Base-by-base conservation (phyloP, 768 basidiomycete species). In the Amanita muscaria region DNA sequence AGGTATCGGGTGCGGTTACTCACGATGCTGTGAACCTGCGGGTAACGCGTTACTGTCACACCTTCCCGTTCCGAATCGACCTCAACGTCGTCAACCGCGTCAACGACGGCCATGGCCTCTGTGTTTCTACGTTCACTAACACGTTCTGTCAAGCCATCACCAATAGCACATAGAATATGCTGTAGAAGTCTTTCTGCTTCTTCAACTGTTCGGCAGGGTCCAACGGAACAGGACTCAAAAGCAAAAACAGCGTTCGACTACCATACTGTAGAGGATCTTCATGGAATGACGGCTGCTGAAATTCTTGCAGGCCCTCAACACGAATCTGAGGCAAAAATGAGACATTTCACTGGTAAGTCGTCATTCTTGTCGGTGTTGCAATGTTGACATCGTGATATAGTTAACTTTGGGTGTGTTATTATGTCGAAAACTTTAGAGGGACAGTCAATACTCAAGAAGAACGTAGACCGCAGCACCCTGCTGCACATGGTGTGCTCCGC, bases 401-500 rank as follows among this genome's bases (percentile, higher is more conserved):
- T 97, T 54, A 97, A 97, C 73, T 96, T 96, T 61, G 93, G 88
- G 84, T 69, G 77, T 72, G 81, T 77, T 25, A 42, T 42, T 29
- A 6, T 34, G 11, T 33, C 9, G 32, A 22, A 32, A 30, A 23
- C 23, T 1, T 41, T 8, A 16, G 24, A 29, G 3, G 11, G 18
- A 27, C 4, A 16, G 24, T 27, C 12, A 12, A 36, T 42, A 43
- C 33, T 35, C 30, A n/a, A 37, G 32, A 35, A 50, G 10, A 37
- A 40, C 49, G 47, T 53, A 86, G 89, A 50, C 94, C 94, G 43
- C 94, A 99, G 62, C 94, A 99, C 70, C 94, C 94, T 44, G 96
- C 96, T 44, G 96, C 96, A 12, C 96, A 99, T 63, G 96, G 96
- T 59, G 96, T 99, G 64, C 76, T 99, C 31, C 86, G 96, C 47